Percentiles rank a stretch among this genome's conserved stretches.
phyloP scores from a whole-genome alignment of 2,329 filamentous ascomycete species.

The Cladosporium sp. region DNA sequence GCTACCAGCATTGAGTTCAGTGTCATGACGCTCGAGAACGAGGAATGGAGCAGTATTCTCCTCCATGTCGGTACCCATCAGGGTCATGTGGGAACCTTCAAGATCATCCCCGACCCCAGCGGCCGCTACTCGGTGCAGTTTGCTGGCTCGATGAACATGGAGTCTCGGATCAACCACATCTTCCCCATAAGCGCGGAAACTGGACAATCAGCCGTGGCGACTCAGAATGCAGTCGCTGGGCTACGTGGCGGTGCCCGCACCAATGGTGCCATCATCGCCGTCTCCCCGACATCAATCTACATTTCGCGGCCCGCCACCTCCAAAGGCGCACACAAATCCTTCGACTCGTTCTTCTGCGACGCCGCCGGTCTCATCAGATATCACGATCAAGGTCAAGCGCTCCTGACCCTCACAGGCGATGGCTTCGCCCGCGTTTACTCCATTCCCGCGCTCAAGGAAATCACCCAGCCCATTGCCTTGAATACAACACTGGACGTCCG shows the following conservation, averaged over 20 bases:
- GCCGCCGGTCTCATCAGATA: constrained; percentile 70
- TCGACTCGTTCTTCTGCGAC: constrained; percentile 77
- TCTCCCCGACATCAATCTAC: constrained; percentile 67
- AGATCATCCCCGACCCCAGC: constrained; percentile 67
- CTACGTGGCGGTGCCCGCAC: constrained; percentile 68
- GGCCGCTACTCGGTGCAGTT: constrained; percentile 67
- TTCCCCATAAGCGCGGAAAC: constrained; percentile 72
- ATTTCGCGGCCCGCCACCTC: constrained; percentile 78
- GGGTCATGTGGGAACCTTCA: constrained; percentile 83
- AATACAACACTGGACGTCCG: constrained; percentile 63
- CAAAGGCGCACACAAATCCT: constrained; percentile 89
- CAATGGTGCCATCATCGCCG: constrained; percentile 73
- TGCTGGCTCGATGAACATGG: constrained; percentile 60
- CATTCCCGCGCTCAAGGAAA: constrained; percentile 81
- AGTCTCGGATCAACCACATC: constrained; percentile 66
- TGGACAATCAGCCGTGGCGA: constrained; percentile 69
- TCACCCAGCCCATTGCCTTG: constrained; percentile 58
- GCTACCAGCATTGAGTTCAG: constrained; percentile 82
- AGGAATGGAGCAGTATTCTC: constrained; percentile 88
- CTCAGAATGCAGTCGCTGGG: constrained; percentile 66
- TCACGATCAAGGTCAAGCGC: constrained; percentile 63
- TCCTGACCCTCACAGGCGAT: constrained; percentile 82
- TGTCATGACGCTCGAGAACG: constrained; percentile 87
- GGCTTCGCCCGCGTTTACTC: constrained; percentile 73
- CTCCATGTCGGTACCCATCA: constrained; percentile 85